These are phyloP conservation scores for Pseudogymnoascus sp. DNA, from an alignment of 2,329 filamentous ascomycete species.

Conservation along the genomic window DNA sequence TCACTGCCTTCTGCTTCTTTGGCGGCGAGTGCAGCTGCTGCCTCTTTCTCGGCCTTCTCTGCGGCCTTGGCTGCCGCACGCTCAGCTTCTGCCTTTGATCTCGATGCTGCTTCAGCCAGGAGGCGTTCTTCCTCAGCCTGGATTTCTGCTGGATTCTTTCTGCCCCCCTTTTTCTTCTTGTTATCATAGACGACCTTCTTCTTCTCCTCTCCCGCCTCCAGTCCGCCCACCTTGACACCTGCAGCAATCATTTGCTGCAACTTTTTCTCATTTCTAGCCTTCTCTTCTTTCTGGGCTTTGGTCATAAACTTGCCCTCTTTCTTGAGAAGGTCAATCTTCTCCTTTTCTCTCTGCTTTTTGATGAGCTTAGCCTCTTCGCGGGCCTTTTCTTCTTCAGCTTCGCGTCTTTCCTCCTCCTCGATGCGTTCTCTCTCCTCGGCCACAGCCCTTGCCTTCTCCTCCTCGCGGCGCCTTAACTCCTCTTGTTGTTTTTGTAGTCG, in stretches of 20 bases:
- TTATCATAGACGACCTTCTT: constrained; percentile 70
- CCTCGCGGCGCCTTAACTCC: constrained; percentile 56
- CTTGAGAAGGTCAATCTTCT: constrained; percentile 79
- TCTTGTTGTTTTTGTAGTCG: constrained; percentile 78
- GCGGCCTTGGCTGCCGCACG: constrained; percentile 54
- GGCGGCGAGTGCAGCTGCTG: constrained; percentile 46
- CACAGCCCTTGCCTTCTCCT: constrained; percentile 49
- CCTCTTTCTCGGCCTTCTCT: constrained; percentile 52
- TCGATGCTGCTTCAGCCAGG: constrained; percentile 69
- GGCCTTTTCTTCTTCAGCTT: constrained; percentile 59
- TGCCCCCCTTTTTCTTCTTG: constrained; percentile 65
- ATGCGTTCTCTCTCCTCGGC: constrained; percentile 58
- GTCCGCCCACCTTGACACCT: constrained; percentile 62
- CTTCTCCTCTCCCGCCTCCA: constrained; percentile 45
- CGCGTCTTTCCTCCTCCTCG: constrained; percentile 56
- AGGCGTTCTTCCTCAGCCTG: constrained; percentile 70
- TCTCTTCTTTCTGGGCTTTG: constrained; percentile 77
- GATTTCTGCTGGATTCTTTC: constrained; percentile 39
- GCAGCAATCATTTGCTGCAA: constrained; percentile 79
- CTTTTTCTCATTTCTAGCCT: constrained; percentile 69
- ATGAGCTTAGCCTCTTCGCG: constrained; percentile 65
- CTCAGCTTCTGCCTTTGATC: constrained; percentile 61
- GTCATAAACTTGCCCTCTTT: constrained; percentile 81
- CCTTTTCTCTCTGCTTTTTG: constrained; percentile 82
- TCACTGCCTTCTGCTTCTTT: constrained; percentile 51